Conservation (phyloP, 2,329 filamentous ascomycete genomes). For the Paraphoma chrysanthemicola region DNA sequence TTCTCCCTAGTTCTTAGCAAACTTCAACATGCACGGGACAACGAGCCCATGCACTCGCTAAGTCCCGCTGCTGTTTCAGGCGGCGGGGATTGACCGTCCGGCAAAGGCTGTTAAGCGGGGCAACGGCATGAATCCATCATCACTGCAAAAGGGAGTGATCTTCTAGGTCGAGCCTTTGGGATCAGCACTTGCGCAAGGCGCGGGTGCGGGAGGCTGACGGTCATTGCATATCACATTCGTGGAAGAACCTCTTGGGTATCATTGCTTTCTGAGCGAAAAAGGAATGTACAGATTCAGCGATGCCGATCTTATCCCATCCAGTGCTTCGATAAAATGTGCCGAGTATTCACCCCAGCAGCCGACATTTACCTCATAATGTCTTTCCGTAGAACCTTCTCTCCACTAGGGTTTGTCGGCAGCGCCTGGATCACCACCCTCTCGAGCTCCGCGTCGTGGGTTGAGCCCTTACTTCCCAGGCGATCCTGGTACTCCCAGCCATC, state of each 20-base stretch:
- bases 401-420: conserved; percentile 29
- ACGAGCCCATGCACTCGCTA: not conserved
- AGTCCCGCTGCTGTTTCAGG: not conserved
- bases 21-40: not conserved
- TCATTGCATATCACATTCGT: not conserved
- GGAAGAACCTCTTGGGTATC: not conserved
- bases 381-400: conserved; percentile 38
- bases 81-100: not conserved
- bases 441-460: conserved; percentile 31
- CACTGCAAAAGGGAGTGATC: not conserved
- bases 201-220: not conserved
- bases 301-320: not conserved
- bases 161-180: not conserved
- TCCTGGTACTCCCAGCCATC: conserved; percentile 33
- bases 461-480: conserved; percentile 32
- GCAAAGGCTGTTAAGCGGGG: not conserved
- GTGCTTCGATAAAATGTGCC: not conserved
- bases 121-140: not conserved
- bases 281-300: not conserved
- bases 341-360: not conserved
- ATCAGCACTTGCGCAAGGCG: not conserved
- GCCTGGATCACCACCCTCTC: conserved; percentile 32
- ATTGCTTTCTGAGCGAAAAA: not conserved
- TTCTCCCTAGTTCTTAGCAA: not conserved
- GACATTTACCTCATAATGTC: conserved; percentile 8